phyloP scores from a whole-genome alignment of 257 asterid genomes.

The Linderniella brevidens region DNA sequence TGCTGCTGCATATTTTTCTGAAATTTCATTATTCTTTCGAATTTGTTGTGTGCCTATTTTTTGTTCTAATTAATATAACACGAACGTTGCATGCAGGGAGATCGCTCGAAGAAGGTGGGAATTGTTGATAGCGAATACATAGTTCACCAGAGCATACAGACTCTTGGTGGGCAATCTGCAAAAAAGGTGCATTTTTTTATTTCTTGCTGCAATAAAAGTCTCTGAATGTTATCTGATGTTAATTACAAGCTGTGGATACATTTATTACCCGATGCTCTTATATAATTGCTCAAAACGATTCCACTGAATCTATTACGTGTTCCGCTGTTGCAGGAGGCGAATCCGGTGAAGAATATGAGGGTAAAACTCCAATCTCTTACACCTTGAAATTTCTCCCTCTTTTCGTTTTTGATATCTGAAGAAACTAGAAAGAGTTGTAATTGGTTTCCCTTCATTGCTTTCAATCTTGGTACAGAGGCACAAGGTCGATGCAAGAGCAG shows the following conservation, averaged over 20 bases:
- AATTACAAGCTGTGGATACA: too few relatives aligned
- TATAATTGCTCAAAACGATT: background rate
- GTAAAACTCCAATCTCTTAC: too few relatives aligned
- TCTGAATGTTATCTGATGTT: too few relatives aligned
- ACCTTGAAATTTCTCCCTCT: too few relatives aligned
- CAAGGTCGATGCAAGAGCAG: constrained; percentile 57
- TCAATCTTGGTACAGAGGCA: constrained; percentile 27
- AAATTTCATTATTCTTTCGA: background rate
- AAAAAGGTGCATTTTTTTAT: constrained; percentile 25
- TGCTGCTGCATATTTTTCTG: too few relatives aligned
- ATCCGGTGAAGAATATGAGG: too few relatives aligned
- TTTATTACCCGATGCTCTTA: background rate
- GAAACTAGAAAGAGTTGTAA: background rate
- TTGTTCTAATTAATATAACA: background rate
- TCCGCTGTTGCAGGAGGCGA: too few relatives aligned
- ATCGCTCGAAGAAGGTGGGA: constrained; percentile 78
- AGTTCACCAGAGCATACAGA: constrained; percentile 94
- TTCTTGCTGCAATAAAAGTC: too few relatives aligned
- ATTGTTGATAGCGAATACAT: constrained; percentile 84
- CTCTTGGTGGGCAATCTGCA: constrained; percentile 80
- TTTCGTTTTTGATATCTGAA: background rate
- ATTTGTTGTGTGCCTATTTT: background rate
- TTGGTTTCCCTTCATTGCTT: constrained; percentile 2
- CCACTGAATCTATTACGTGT: constrained; percentile 1
- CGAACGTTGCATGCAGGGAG: constrained; percentile 43